phyloP scores from a whole-genome alignment of 768 basidiomycete species.

The Russula vinacea region DNA sequence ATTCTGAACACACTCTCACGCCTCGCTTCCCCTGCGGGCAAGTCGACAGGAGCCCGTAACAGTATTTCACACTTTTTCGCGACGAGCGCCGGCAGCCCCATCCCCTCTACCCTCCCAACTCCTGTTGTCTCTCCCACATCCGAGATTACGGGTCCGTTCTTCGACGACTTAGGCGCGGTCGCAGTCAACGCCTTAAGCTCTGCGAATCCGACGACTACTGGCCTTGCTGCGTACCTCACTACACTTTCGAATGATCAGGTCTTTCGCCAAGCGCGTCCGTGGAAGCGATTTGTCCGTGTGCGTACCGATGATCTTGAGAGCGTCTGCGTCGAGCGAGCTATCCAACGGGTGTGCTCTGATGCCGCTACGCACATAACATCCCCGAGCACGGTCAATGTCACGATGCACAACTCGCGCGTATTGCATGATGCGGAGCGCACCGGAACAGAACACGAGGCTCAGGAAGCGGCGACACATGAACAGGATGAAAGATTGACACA shows the following conservation, averaged over 20 bases:
- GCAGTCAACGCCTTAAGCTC: slow-evolving; percentile 33
- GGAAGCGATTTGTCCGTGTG: slow-evolving; percentile 84
- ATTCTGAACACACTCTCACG: slow-evolving; percentile 86
- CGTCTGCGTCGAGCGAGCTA: slow-evolving; percentile 78
- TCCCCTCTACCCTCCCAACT: slow-evolving; percentile 41
- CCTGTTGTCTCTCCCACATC: slow-evolving; percentile 51
- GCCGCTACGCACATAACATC: slow-evolving; percentile 65
- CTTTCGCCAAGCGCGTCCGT: slow-evolving; percentile 62
- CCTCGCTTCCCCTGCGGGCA: slow-evolving; percentile 68
- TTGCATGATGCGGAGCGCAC: slow-evolving; percentile 13
- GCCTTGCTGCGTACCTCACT: slow-evolving; percentile 77
- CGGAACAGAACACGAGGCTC: slow-evolving; percentile 17
- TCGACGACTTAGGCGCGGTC: slow-evolving; percentile 32
- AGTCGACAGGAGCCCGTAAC: slow-evolving; percentile 42
- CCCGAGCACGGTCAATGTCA: slow-evolving; percentile 28
- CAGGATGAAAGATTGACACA: slow-evolving; percentile 20
- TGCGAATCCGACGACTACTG: slow-evolving; percentile 43
- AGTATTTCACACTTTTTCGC: slow-evolving; percentile 24
- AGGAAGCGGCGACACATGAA: slow-evolving; percentile 13
- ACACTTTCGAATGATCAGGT: slow-evolving; percentile 64
- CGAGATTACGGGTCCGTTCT: slow-evolving; percentile 64
- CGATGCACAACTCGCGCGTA: slow-evolving; percentile 24
- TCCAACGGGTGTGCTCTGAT: slow-evolving; percentile 85
- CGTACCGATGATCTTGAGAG: slow-evolving; percentile 87
- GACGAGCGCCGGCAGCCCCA: slow-evolving; percentile 24